phyloP scores from a whole-genome alignment of 495 filamentous ascomycete genomes.

The Neurospora intermedia region DNA sequence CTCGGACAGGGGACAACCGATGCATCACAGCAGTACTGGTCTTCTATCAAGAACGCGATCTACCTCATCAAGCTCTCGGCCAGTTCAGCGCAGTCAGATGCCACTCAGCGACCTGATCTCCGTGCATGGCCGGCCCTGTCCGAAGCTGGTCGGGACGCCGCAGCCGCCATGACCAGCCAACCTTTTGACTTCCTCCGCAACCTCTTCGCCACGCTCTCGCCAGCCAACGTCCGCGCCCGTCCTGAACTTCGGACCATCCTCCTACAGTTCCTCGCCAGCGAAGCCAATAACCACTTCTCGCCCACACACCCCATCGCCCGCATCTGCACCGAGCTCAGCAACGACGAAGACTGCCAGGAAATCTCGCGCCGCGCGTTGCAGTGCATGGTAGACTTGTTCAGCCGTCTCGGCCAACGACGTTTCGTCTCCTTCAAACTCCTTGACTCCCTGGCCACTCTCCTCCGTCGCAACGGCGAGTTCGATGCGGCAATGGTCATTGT shows the following conservation, averaged over 20 bases:
- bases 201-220: constrained; percentile 21
- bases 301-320: constrained; percentile 19
- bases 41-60: constrained; percentile 20
- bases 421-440: constrained; percentile 23
- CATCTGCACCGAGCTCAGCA: constrained; percentile 18
- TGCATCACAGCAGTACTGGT: constrained; percentile 20
- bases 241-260: constrained; percentile 21
- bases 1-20: constrained; percentile 11
- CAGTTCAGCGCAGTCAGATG: constrained; percentile 6
- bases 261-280: constrained; percentile 16
- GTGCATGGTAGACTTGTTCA: constrained; percentile 26
- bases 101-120: constrained; percentile 9
- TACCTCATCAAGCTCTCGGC: constrained; percentile 22
- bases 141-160: constrained; percentile 16
- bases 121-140: constrained; percentile 19
- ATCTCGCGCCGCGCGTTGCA: constrained; percentile 21
- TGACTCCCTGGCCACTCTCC: constrained; percentile 23
- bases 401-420: constrained; percentile 16
- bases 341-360: constrained; percentile 21
- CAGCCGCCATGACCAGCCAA: constrained; percentile 18
- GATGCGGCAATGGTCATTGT: constrained; percentile 21
- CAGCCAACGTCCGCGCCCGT: constrained; percentile 19
- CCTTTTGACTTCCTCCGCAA: constrained; percentile 26
- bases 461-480: constrained; percentile 21
- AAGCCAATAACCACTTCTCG: constrained; percentile 18